These are phyloP conservation scores for Ogataea thermomethanolica DNA, from an alignment of 805 yeast species.

Conservation along the genomic window DNA sequence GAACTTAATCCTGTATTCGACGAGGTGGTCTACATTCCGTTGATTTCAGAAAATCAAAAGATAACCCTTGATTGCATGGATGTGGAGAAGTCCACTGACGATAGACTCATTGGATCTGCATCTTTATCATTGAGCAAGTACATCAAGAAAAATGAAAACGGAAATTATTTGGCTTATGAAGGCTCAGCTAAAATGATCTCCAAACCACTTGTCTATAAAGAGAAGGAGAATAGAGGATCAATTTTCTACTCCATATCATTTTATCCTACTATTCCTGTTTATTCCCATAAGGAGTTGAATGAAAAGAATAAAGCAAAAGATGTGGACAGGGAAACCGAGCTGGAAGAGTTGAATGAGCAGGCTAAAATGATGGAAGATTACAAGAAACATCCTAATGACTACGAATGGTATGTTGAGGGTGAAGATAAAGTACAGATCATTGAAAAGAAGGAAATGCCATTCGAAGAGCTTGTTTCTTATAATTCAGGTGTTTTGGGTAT, in stretches of 20 bases:
- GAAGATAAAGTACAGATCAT: conserved; percentile 32
- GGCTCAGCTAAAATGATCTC: conserved; percentile 45
- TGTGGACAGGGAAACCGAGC: conserved; percentile 36
- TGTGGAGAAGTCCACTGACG: conserved; percentile 57
- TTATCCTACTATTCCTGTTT: conserved; percentile 62
- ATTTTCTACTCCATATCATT: conserved; percentile 52
- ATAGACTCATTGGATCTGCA: conserved; percentile 60
- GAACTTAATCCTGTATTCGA: conserved; percentile 58
- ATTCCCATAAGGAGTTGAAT: conserved; percentile 52
- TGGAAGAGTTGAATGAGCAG: conserved; percentile 44
- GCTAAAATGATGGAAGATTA: conserved; percentile 46
- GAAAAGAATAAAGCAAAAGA: conserved; percentile 41
- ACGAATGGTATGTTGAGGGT: conserved; percentile 56
- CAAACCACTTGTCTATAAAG: conserved; percentile 31
- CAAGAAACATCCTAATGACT: conserved; percentile 56
- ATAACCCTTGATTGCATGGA: conserved; percentile 60
- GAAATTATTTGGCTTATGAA: conserved; percentile 47
- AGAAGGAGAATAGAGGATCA: conserved; percentile 47
- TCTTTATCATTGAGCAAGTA: conserved; percentile 48
- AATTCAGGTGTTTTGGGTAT: conserved; percentile 63
- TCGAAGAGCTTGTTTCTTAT: conserved; percentile 50
- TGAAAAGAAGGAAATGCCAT: conserved; percentile 43
- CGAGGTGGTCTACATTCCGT: conserved; percentile 56
- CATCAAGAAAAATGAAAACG: conserved; percentile 45
- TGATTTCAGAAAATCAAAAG: conserved; percentile 57